These are phyloP conservation scores for Metarhizium rileyi DNA, from an alignment of 2,329 filamentous ascomycete genomes.

Conservation along the genomic window DNA sequence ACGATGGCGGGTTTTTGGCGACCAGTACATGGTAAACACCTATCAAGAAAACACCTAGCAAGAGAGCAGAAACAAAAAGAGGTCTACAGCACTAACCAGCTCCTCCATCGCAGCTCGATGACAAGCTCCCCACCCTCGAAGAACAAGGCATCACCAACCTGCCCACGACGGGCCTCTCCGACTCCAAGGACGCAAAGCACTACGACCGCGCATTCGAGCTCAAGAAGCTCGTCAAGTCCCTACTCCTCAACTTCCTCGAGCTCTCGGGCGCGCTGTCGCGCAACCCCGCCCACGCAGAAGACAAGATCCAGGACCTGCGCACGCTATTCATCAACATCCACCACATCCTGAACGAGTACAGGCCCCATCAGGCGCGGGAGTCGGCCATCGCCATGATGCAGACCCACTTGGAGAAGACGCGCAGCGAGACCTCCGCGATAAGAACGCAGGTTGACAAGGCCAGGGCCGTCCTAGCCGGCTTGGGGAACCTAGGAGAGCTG, in stretches of 20 bases:
- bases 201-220: slow-evolving; percentile 58
- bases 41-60: too few relatives aligned
- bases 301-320: slow-evolving; percentile 69
- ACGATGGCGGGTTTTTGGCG: slow-evolving; percentile 68
- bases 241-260: slow-evolving; percentile 83
- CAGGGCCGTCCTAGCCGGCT: slow-evolving; percentile 58
- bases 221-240: slow-evolving; percentile 69
- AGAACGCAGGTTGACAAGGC: slow-evolving; percentile 62
- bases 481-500: slow-evolving; percentile 34
- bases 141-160: slow-evolving; percentile 64
- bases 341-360: slow-evolving; percentile 86
- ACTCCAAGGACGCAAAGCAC: slow-evolving; percentile 42
- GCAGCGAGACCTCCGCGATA: slow-evolving; percentile 62
- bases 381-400: slow-evolving; percentile 83
- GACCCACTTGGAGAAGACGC: slow-evolving; percentile 63
- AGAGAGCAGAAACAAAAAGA: too few relatives aligned
- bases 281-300: slow-evolving; percentile 39
- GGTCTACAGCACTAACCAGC: not conserved
- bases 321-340: slow-evolving; percentile 86
- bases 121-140: slow-evolving; percentile 56
- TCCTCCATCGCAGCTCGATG: slow-evolving; percentile 35
- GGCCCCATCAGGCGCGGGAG: slow-evolving; percentile 86
- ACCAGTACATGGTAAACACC: slow-evolving; percentile 43
- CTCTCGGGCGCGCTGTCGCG: slow-evolving; percentile 47
- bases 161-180: slow-evolving; percentile 26